These are phyloP conservation scores for Monosporascus sp. DNA, from an alignment of 2,329 filamentous ascomycete species.

Conservation along the genomic window DNA sequence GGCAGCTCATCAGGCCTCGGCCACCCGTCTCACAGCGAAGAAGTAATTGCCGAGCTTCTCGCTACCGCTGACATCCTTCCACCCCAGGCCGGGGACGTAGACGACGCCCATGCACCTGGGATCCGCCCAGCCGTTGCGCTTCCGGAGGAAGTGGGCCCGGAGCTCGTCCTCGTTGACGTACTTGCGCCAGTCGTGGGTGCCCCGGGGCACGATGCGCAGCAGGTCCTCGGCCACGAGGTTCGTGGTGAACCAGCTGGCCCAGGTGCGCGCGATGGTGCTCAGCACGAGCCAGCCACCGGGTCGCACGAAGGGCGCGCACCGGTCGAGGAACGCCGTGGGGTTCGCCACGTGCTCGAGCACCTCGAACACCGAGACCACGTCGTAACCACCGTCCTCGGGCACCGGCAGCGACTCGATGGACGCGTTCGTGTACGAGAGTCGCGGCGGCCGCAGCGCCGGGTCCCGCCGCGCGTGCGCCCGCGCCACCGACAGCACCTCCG, in stretches of 20 bases:
- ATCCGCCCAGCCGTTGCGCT: slow-evolving; percentile 51
- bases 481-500: slow-evolving; percentile 69
- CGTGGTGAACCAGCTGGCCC: slow-evolving; percentile 85
- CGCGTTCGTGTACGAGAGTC: slow-evolving; percentile 68
- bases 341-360: slow-evolving; percentile 88
- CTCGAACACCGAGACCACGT: slow-evolving; percentile 85
- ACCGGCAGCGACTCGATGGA: slow-evolving; percentile 65
- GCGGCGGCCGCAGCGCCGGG: slow-evolving; percentile 53
- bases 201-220: slow-evolving; percentile 78
- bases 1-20: slow-evolving; percentile 4
- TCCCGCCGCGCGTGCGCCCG: slow-evolving; percentile 69
- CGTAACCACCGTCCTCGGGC: slow-evolving; percentile 46
- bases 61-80: slow-evolving; percentile 75
- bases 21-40: slow-evolving; percentile 58
- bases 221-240: slow-evolving; percentile 89
- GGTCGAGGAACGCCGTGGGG: slow-evolving; percentile 67
- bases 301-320: slow-evolving; percentile 68
- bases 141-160: slow-evolving; percentile 46
- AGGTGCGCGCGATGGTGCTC: slow-evolving; percentile 86
- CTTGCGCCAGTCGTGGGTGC: slow-evolving; percentile 94
- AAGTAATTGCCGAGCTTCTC: slow-evolving; percentile 95
- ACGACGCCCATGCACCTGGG: slow-evolving; percentile 70
- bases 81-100: slow-evolving; percentile 85
- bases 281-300: slow-evolving; percentile 91
- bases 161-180: slow-evolving; percentile 88